Evolutionary conservation across 768 basidiomycete genomes (phyloP).

Genomic region (Cystoderma amianthinum): DNA sequence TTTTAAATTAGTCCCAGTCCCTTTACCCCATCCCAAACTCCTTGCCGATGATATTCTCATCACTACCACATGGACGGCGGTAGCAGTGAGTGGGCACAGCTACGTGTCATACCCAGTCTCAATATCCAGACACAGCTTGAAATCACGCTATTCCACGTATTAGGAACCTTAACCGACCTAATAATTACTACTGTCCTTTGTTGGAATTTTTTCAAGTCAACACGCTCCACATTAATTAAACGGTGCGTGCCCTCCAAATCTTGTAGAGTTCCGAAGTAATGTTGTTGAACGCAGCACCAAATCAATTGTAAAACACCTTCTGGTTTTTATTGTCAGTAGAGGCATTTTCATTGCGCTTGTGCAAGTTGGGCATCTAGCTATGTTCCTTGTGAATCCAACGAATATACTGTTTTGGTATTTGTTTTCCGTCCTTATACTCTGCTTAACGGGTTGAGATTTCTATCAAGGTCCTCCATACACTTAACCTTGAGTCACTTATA

Average conservation of each 20-base stretch:
- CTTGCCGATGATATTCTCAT: not conserved
- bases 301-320: constrained; percentile 2
- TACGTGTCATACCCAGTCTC: not conserved
- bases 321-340: constrained; percentile 4
- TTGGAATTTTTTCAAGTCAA: not conserved
- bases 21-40: not conserved
- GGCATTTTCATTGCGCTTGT: constrained; percentile 4
- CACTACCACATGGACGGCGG: no score
- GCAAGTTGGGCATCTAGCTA: constrained; percentile 5
- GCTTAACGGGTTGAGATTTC: no score
- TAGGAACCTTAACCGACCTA: constrained; percentile 2
- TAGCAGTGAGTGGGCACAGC: not conserved
- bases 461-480: no score
- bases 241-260: not conserved
- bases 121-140: not conserved
- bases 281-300: not conserved
- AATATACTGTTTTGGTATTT: constrained; percentile 4
- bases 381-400: constrained; percentile 4
- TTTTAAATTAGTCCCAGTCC: not conserved
- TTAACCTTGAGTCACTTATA: no score
- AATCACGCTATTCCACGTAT: constrained; percentile 1
- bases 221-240: not conserved
- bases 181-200: constrained; percentile 4
- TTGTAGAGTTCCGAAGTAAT: not conserved
- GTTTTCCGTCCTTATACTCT: no score